Percentiles rank a stretch among this genome's conserved stretches.
Evolutionary conservation across 441 rosid species (phyloP).

Genomic region (Eruca vesicaria): DNA sequence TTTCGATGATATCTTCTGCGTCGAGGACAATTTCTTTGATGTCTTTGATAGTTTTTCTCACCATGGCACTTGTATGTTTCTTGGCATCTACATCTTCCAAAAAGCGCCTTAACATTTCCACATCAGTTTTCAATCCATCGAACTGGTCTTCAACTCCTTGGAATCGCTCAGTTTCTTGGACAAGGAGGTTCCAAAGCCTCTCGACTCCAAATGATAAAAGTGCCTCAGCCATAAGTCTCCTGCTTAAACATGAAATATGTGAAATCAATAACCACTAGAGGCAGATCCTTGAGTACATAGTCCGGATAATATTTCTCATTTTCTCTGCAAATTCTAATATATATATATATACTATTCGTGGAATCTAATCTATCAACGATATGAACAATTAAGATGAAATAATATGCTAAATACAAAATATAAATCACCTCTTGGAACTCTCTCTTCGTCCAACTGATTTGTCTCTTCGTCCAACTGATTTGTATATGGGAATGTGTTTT

Average conservation of each 20-base stretch:
- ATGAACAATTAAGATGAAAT: neutral
- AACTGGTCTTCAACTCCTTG: conserved; percentile 7
- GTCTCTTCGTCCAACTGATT: too few species aligned
- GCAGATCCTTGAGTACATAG: neutral
- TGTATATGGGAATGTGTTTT: neutral
- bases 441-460: neutral
- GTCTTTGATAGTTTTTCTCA: neutral
- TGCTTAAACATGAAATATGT: neutral
- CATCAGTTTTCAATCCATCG: conserved; percentile 5
- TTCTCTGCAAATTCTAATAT: neutral
- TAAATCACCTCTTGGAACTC: neutral
- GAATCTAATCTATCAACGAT: neutral
- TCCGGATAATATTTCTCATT: neutral
- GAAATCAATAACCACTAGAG: neutral
- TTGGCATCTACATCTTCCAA: conserved; percentile 1
- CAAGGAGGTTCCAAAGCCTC: neutral
- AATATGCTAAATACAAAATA: neutral
- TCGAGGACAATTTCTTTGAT: neutral
- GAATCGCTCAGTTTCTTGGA: neutral
- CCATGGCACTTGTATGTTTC: neutral
- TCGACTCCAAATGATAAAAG: neutral
- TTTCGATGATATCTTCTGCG: neutral
- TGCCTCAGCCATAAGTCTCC: conserved; percentile 2
- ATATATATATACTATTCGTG: neutral
- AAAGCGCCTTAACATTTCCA: conserved; percentile 23